phyloP scores from a whole-genome alignment of 1,139 yeast species.

The Saccharomyces hybrid region DNA sequence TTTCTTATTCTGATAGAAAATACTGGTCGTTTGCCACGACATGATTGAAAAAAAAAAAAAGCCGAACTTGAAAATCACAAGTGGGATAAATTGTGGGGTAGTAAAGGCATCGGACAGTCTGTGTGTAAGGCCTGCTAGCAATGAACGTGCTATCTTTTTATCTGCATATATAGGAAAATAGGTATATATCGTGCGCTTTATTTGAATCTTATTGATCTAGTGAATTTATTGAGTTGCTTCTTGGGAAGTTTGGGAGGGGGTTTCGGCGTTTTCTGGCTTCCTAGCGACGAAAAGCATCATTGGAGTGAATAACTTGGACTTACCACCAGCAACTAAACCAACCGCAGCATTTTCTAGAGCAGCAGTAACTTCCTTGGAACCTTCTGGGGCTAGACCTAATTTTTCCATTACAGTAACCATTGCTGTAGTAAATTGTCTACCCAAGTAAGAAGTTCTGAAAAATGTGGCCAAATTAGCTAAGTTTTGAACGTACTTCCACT shows the following conservation, averaged over 20 bases:
- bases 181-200: background rate
- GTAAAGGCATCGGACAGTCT: background rate
- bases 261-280: conserved; percentile 46
- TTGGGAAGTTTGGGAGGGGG: background rate
- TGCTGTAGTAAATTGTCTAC: conserved; percentile 79
- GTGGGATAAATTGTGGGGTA: background rate
- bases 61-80: background rate
- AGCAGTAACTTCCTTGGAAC: conserved; percentile 80
- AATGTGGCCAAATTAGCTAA: conserved; percentile 73
- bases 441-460: conserved; percentile 80
- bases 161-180: background rate
- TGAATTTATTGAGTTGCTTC: background rate
- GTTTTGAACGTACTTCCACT: conserved; percentile 78
- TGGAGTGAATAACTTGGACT: conserved; percentile 82
- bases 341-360: conserved; percentile 97
- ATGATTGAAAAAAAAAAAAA: background rate
- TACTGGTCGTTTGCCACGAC: background rate
- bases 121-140: background rate
- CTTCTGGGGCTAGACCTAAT: conserved; percentile 86
- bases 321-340: conserved; percentile 90
- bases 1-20: background rate
- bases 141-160: background rate
- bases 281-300: conserved; percentile 88
- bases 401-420: conserved; percentile 75
- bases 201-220: background rate